Percentiles rank a stretch among this genome's conserved stretches.
Conservation (phyloP, 2,329 filamentous ascomycete species). For the Calonectria ilicicola region DNA sequence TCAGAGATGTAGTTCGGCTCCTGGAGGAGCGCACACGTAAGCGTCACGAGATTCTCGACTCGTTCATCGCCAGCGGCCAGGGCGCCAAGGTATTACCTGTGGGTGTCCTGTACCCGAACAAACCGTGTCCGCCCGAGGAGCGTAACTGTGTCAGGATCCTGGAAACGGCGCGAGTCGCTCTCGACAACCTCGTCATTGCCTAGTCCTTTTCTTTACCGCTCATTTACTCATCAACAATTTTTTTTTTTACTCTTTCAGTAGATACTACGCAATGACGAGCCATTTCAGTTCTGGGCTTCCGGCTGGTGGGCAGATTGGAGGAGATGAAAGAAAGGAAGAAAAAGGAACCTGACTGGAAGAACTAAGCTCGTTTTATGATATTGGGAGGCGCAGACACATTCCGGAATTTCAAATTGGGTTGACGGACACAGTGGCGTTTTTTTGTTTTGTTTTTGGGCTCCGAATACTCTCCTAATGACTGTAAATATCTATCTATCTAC, state of each 20-base stretch:
- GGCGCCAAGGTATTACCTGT: constrained; percentile 39
- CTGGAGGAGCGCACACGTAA: constrained; percentile 63
- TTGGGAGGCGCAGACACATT: constrained; percentile 1
- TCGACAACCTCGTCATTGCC: constrained; percentile 67
- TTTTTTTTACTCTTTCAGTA: no score
- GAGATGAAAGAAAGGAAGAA: neutral
- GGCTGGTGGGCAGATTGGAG: neutral
- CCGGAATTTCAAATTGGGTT: constrained; percentile 10
- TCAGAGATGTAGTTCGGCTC: constrained; percentile 65
- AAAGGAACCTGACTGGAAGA: neutral
- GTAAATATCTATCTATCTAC: neutral
- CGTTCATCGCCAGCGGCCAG: constrained; percentile 54
- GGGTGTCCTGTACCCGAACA: constrained; percentile 40
- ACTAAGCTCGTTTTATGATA: neutral
- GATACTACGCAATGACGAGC: neutral
- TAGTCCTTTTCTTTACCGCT: constrained; percentile 35
- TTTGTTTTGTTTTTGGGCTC: neutral
- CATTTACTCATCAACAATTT: no score
- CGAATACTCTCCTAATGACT: constrained; percentile 1
- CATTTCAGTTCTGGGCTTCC: neutral
- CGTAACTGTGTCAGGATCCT: constrained; percentile 64
- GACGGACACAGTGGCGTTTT: constrained; percentile 8
- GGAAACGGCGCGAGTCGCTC: constrained; percentile 64
- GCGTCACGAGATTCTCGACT: constrained; percentile 64
- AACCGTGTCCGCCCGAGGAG: constrained; percentile 47